phyloP scores from a whole-genome alignment of 2,329 filamentous ascomycete genomes.

The Grosmannia serpens region DNA sequence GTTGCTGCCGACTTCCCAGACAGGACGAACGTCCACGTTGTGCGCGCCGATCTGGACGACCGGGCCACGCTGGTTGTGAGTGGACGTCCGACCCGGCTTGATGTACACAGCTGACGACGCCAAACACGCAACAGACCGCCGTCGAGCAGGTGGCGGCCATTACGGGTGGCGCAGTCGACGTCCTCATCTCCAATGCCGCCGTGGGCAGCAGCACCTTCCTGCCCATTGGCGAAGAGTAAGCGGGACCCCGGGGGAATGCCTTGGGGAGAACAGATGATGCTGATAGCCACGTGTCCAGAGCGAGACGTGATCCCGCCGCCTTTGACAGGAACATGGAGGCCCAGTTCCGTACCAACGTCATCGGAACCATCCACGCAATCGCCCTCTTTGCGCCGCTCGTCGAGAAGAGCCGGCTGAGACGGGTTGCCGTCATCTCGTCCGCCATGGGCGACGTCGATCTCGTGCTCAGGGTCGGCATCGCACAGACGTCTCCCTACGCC shows the following conservation, averaged over 20 bases:
- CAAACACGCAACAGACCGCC: slow-evolving; percentile 15
- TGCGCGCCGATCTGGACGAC: slow-evolving; percentile 32
- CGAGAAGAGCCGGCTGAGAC: slow-evolving; percentile 36
- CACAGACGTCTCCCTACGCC: slow-evolving; percentile 27
- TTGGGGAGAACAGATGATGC: background rate
- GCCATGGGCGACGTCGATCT: slow-evolving; percentile 36
- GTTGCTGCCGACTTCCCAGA: slow-evolving; percentile 26
- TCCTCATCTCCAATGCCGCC: slow-evolving; percentile 40
- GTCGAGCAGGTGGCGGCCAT: slow-evolving; percentile 18
- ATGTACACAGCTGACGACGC: background rate
- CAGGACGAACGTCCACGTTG: slow-evolving; percentile 30
- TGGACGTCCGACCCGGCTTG: background rate
- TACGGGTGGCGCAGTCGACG: slow-evolving; percentile 32
- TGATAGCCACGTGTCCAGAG: slow-evolving; percentile 10
- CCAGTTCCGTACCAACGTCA: slow-evolving; percentile 34
- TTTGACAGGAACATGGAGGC: slow-evolving; percentile 23
- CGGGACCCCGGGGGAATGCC: background rate
- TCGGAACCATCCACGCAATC: slow-evolving; percentile 40
- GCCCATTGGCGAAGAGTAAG: slow-evolving; percentile 26
- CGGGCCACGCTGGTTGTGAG: slow-evolving; percentile 25
- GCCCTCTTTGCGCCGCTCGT: slow-evolving; percentile 42
- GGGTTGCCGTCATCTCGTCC: slow-evolving; percentile 38
- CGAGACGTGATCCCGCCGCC: slow-evolving; percentile 16
- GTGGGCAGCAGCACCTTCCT: slow-evolving; percentile 17
- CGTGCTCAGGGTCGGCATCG: slow-evolving; percentile 24